Evolutionary conservation across 345 rosid species (phyloP).

Genomic region (Aquilaria malaccensis): DNA sequence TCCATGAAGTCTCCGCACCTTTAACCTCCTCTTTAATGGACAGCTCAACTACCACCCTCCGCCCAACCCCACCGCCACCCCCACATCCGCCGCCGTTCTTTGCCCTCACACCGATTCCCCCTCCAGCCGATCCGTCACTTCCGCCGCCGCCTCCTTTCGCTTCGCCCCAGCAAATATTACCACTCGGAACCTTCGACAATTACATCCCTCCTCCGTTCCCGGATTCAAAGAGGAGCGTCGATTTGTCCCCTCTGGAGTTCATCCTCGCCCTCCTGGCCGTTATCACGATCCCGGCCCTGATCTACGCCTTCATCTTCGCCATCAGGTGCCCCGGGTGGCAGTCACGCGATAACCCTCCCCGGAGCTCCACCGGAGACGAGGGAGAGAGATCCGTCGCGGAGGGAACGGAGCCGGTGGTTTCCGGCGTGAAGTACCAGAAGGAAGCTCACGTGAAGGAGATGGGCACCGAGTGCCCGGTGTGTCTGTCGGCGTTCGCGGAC

Average conservation of each 20-base stretch:
- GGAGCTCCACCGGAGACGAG: slow-evolving; percentile 8
- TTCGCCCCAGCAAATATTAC: slow-evolving; percentile 1
- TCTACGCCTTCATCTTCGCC: slow-evolving; percentile 59
- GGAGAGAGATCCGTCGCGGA: not conserved
- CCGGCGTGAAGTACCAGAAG: slow-evolving; percentile 33
- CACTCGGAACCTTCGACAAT: slow-evolving; percentile 17
- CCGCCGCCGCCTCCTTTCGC: slow-evolving; percentile 1
- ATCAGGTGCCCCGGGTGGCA: slow-evolving; percentile 52
- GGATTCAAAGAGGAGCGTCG: slow-evolving; percentile 37
- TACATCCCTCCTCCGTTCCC: slow-evolving; percentile 55
- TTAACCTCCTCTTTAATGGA: slow-evolving; percentile 5
- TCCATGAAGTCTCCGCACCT: not conserved
- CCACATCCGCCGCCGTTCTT: not conserved
- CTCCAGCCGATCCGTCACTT: not conserved
- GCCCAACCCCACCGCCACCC: slow-evolving; percentile 3
- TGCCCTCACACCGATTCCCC: not conserved
- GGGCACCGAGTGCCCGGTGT: slow-evolving; percentile 71
- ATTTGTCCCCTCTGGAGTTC: slow-evolving; percentile 62
- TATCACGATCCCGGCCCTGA: slow-evolving; percentile 62
- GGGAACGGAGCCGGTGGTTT: slow-evolving; percentile 7
- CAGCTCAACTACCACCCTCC: slow-evolving; percentile 7
- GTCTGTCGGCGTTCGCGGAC: slow-evolving; percentile 48
- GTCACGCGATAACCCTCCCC: slow-evolving; percentile 6
- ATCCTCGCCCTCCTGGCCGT: slow-evolving; percentile 60
- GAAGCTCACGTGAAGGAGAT: slow-evolving; percentile 40